Base-by-base conservation (phyloP, 352 stramenopile species). In the Phytophthora meadii region DNA sequence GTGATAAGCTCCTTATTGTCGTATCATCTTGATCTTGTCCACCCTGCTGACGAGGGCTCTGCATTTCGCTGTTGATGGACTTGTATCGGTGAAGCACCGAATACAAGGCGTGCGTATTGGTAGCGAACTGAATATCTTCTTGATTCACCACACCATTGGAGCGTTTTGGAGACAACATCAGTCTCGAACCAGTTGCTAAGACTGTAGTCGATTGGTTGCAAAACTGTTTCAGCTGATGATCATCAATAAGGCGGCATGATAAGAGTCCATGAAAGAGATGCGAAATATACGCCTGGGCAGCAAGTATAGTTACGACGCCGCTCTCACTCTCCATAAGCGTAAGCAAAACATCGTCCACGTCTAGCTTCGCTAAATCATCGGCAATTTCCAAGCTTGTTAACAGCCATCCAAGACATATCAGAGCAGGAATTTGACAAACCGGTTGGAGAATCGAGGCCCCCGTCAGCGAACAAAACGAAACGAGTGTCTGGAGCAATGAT, bases 401-500 rank as follows among this genome's bases (percentile, higher is more conserved):
- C 28, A 67, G 50, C 56, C 63, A 71, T 14, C 40, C 63, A n/a
- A 71, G 55, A 24, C 25, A 42, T 12, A 71, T 57, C 6, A 67
- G 28, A 6, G 55, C 48, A 12, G 63, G 63, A 28, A 67, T 66
- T 62, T 71, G 63, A 19, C 49, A 71, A 42, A 32, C 37, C 6
- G 63, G 42, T 7, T 67, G 63, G 24, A 71, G 56, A 19, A 46
- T 50, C 2, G 63, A 71, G 27, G 46, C 62, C 49, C 63, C 61
- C 22, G 49, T 71, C 27, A 71, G 19, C 17, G 56, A 71, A 48
- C 63, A 71, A 12, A 67, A 58, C 11, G 63, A 67, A 22, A 61
- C 63, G 1, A 71, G 49, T 8, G 63, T 61, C 41, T 67, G 56
- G 17, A 71, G 19, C 24, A 71, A 67, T 0, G 62, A 67, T 51